Conservation (phyloP, 2,329 filamentous ascomycete species). For the Torrubiella hemipterigena region DNA sequence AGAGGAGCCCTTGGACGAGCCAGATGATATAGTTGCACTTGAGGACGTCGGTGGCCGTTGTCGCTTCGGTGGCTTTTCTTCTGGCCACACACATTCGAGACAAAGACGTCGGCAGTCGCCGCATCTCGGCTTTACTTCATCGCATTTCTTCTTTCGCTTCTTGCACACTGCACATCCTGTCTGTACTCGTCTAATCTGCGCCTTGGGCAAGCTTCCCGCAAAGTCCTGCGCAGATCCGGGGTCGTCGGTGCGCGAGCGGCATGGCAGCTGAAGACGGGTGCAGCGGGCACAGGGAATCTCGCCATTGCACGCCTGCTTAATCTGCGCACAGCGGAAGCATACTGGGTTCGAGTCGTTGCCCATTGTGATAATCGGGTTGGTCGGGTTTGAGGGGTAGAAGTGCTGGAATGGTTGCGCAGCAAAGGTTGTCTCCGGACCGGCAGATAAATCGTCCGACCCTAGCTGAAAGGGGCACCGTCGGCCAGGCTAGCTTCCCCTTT, state of each 20-base stretch:
- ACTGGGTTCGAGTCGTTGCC: constrained; percentile 16
- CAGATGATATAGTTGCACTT: no score
- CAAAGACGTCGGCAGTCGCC: constrained; percentile 22
- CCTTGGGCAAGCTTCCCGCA: constrained; percentile 16
- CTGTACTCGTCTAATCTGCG: constrained; percentile 20
- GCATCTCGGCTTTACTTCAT: constrained; percentile 30
- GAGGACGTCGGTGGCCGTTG: constrained; percentile 5
- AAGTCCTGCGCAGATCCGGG: not conserved
- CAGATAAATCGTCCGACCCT: no score
- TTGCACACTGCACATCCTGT: constrained; percentile 32
- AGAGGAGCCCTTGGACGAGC: no score
- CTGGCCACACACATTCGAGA: constrained; percentile 20
- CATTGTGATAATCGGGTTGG: constrained; percentile 11
- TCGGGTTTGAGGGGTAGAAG: no score
- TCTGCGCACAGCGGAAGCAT: constrained; percentile 22
- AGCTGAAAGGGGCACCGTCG: no score
- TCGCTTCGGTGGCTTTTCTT: constrained; percentile 10
- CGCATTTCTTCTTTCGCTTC: constrained; percentile 34
- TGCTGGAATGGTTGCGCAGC: no score
- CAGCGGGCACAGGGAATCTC: constrained; percentile 19
- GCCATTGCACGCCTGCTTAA: constrained; percentile 23
- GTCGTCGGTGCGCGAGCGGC: constrained; percentile 12
- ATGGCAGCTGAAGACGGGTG: constrained; percentile 19
- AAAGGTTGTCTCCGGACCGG: no score
- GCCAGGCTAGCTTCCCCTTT: no score